These are phyloP conservation scores for Discostella stelligera DNA, from an alignment of 352 stramenopile species.

Conservation along the genomic window DNA sequence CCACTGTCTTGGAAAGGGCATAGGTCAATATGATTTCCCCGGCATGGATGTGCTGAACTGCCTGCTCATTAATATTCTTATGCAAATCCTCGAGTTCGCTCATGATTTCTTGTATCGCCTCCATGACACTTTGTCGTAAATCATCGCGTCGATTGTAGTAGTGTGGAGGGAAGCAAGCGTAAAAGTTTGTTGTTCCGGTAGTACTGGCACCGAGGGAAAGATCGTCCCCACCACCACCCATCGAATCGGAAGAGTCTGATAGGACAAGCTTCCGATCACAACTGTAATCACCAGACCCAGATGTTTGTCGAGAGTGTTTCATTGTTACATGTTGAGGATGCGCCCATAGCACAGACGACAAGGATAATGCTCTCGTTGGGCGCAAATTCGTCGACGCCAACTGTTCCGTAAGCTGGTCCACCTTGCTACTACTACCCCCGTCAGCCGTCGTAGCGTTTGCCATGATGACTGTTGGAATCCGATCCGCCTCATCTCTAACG, in stretches of 20 bases:
- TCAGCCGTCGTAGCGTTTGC: background rate
- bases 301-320: no score
- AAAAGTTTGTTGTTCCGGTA: no score
- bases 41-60: conserved; percentile 94
- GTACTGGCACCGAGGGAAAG: no score
- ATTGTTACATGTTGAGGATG: conserved; percentile 78
- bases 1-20: conserved; percentile 88
- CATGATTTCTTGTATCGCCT: conserved; percentile 92
- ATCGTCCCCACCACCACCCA: no score
- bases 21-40: conserved; percentile 96
- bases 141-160: conserved; percentile 64
- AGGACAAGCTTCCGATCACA: no score
- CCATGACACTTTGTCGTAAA: conserved; percentile 88
- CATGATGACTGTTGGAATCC: conserved; percentile 4
- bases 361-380: conserved; percentile 39
- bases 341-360: conserved; percentile 76
- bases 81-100: conserved; percentile 93
- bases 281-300: no score
- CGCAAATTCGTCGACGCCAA: conserved; percentile 12
- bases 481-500: conserved; percentile 69
- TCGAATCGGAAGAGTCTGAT: no score
- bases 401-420: no score
- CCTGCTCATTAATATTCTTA: conserved; percentile 94
- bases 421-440: no score
- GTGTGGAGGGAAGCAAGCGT: conserved; percentile 53